Base-by-base conservation (phyloP, 495 filamentous ascomycete species). In the Parathielavia appendiculata region DNA sequence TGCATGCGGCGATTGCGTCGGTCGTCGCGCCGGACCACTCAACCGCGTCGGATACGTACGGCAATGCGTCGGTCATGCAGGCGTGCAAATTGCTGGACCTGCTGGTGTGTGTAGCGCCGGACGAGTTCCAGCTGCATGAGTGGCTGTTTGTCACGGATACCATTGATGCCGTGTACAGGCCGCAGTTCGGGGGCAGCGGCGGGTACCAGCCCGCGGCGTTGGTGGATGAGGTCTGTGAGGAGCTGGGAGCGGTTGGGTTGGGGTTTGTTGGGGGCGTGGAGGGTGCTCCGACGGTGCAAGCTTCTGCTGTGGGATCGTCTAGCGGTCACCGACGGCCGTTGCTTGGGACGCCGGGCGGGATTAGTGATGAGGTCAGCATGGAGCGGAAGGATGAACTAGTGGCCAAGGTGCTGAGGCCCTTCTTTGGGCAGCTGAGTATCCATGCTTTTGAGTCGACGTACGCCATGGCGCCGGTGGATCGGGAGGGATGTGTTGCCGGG, bases 111-210 rank as follows among this genome's bases (percentile, higher is more conserved):
- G 76, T 90, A 17, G 86, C 86, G 5, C 93, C 91, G 0, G 95
- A 99, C 60, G 93, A 97, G 66, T 99, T 97, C 71, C 93, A 97
- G 69, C 78, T 96, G 40, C 82, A 91, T 54, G 90, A 96, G 75
- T 99, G 93, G 93, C 81, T 97, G 17, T 99, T 95, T 70, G 84
- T 97, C 23, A 92, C 91, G 6, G 95, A 99, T 68, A 97, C 92
- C 38, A 92, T 96, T 62, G 93, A 99, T 67, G 91, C 95, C 1
- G 90, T 97, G 22, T 97, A 97, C 66, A 83, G 87, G 16, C 86
- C 91, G 1, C 43, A 57, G 46, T 47, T 47, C n/a, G 53, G 40
- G 8, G 20, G 17, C 17, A 6, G 41, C 10, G 45, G 82, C n/a
- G 73, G 78, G 50, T 88, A 85, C 74, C 79, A 84, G 54, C 83